Evolutionary conservation across 371 early-diverging fungal genomes (phyloP).

Genomic region (Mucor indicus): DNA sequence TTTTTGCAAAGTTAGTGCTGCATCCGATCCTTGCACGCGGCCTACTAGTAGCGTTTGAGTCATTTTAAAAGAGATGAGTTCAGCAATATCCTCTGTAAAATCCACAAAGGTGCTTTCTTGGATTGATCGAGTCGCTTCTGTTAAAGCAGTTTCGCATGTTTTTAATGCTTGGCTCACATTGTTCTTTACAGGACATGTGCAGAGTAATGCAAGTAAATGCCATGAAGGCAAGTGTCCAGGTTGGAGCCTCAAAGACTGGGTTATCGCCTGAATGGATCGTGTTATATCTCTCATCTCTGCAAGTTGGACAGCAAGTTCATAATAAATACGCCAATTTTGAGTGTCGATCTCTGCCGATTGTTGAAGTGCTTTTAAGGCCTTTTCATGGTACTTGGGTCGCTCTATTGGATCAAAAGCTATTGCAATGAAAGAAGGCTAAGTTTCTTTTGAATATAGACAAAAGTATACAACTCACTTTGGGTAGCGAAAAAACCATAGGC

Average conservation of each 20-base stretch:
- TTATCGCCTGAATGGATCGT: constrained; percentile 61
- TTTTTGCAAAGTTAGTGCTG: constrained; percentile 51
- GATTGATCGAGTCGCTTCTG: neutral
- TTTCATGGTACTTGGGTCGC: constrained; percentile 63
- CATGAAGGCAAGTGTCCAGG: constrained; percentile 71
- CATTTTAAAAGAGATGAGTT: constrained; percentile 55
- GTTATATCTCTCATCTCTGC: constrained; percentile 77
- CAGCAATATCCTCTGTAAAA: constrained; percentile 20
- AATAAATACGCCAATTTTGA: constrained; percentile 55
- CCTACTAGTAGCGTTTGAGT: constrained; percentile 56
- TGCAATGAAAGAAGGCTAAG: neutral
- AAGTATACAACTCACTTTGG: constrained; percentile 43
- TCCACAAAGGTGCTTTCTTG: constrained; percentile 44
- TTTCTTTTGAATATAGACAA: neutral
- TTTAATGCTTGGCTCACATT: constrained; percentile 54
- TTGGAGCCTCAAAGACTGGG: constrained; percentile 61
- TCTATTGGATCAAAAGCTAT: constrained; percentile 48
- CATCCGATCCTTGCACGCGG: constrained; percentile 49
- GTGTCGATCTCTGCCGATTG: constrained; percentile 51
- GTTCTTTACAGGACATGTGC: constrained; percentile 52
- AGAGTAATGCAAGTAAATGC: constrained; percentile 79
- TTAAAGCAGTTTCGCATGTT: constrained; percentile 70
- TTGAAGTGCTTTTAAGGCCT: constrained; percentile 58
- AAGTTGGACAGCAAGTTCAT: constrained; percentile 74
- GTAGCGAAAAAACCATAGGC: constrained; percentile 61